Evolutionary conservation across 176 grass and related monocot genomes (phyloP).

Genomic region (Carex parvula): DNA sequence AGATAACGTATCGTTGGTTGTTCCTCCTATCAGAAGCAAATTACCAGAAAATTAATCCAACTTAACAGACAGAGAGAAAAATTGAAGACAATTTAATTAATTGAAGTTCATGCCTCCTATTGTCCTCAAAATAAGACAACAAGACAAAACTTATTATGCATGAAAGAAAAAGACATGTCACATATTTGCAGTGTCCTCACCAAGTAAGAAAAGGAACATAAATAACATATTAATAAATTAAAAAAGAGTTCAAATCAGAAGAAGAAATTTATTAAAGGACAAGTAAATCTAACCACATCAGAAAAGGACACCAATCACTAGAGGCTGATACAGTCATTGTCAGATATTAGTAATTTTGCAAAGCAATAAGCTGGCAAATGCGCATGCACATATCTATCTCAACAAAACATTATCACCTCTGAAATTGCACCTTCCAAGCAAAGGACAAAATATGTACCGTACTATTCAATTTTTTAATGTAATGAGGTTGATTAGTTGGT

Average conservation of each 20-base stretch:
- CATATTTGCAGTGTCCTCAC: background rate
- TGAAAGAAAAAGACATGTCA: background rate
- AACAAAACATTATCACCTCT: conserved; percentile 2
- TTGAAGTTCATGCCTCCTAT: background rate
- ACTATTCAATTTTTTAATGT: background rate
- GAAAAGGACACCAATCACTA: conserved; percentile 6
- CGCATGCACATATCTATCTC: background rate
- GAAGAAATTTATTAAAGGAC: background rate
- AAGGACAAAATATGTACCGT: conserved; percentile 23
- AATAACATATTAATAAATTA: background rate
- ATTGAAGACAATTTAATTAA: background rate
- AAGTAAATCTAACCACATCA: background rate
- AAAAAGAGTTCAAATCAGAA: background rate
- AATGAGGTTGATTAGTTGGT: conserved; percentile 24
- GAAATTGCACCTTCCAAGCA: conserved; percentile 16
- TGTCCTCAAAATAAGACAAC: background rate
- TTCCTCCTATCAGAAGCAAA: conserved; percentile 40
- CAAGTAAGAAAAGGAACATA: background rate
- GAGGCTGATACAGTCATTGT: background rate
- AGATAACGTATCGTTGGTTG: conserved; percentile 48
- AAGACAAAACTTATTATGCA: background rate
- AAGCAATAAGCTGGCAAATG: background rate
- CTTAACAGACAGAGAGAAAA: background rate
- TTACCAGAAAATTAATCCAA: background rate
- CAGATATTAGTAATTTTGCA: background rate